phyloP scores from a whole-genome alignment of 2,329 filamentous ascomycete species.

The Ceratocystis albifundus region DNA sequence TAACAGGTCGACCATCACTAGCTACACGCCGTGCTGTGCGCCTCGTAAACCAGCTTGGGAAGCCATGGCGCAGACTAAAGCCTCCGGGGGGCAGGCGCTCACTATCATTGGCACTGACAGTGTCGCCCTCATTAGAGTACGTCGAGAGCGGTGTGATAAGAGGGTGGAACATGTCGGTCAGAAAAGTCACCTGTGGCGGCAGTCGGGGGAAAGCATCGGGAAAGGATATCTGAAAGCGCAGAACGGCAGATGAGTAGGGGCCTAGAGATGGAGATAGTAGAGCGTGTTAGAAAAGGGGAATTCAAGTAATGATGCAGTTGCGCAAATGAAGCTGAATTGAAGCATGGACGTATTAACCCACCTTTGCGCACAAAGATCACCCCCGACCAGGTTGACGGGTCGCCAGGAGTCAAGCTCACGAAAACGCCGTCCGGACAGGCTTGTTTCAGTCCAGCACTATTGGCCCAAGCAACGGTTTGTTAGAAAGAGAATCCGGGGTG shows the following conservation, averaged over 20 bases:
- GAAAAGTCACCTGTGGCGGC: slow-evolving; percentile 77
- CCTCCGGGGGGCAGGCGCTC: slow-evolving; percentile 77
- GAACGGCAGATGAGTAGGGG: slow-evolving; percentile 74
- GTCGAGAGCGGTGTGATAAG: slow-evolving; percentile 87
- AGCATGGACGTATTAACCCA: slow-evolving; percentile 31
- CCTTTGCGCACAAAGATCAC: slow-evolving; percentile 84
- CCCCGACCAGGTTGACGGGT: slow-evolving; percentile 76
- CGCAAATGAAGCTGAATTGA: not conserved
- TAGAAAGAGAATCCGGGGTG: not conserved
- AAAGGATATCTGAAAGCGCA: slow-evolving; percentile 85
- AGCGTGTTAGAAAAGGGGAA: not conserved
- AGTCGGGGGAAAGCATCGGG: slow-evolving; percentile 65
- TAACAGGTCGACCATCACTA: slow-evolving; percentile 26
- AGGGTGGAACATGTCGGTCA: slow-evolving; percentile 89
- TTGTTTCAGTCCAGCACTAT: slow-evolving; percentile 67
- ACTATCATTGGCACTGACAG: slow-evolving; percentile 71
- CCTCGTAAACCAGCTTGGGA: slow-evolving; percentile 77
- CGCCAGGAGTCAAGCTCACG: slow-evolving; percentile 68
- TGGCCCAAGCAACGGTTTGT: not conserved
- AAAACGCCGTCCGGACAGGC: slow-evolving; percentile 79
- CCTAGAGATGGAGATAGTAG: slow-evolving; percentile 39
- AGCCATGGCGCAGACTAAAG: slow-evolving; percentile 82
- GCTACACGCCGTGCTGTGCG: slow-evolving; percentile 37
- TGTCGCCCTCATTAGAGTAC: slow-evolving; percentile 63
- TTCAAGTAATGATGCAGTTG: not conserved